Evolutionary conservation across 805 yeast species (phyloP).

Genomic region (Pichia cephalocereana): DNA sequence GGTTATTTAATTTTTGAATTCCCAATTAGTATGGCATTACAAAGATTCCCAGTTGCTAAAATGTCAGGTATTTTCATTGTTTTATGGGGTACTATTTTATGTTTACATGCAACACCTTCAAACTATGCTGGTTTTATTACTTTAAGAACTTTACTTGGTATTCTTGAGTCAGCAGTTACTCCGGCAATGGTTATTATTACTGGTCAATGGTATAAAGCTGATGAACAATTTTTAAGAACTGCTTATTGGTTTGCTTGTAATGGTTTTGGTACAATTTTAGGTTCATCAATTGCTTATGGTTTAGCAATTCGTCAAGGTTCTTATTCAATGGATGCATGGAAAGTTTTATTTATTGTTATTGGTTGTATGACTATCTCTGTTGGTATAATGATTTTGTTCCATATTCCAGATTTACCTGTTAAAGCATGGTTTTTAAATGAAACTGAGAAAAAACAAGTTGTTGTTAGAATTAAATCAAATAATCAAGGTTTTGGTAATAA

Average conservation of each 20-base stretch:
- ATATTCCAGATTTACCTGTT: conserved; percentile 27
- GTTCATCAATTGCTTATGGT: conserved; percentile 26
- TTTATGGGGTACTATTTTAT: conserved; percentile 40
- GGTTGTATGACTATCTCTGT: conserved; percentile 27
- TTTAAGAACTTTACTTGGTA: conserved; percentile 42
- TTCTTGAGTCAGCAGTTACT: conserved; percentile 27
- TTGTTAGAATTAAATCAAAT: conserved; percentile 25
- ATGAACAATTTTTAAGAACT: conserved; percentile 25
- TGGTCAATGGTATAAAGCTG: conserved; percentile 25
- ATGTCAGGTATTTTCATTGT: conserved; percentile 13
- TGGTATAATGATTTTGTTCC: conserved; percentile 23
- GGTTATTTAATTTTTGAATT: conserved; percentile 48
- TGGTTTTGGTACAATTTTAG: conserved; percentile 24
- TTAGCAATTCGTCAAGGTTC: conserved; percentile 21
- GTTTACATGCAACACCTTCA: conserved; percentile 36
- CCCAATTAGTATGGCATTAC: conserved; percentile 33
- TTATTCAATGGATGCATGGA: conserved; percentile 22
- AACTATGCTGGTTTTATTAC: conserved; percentile 39
- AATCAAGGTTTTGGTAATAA: conserved; percentile 28
- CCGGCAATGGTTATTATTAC: conserved; percentile 29
- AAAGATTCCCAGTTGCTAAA: conserved; percentile 43
- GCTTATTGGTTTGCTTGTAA: conserved; percentile 24
- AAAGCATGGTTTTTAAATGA: conserved; percentile 28
- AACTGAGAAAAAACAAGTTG: conserved; percentile 28
- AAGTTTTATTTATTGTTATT: conserved; percentile 25